Conservation (phyloP, 768 basidiomycete species). For the Lactifluus volemus region DNA sequence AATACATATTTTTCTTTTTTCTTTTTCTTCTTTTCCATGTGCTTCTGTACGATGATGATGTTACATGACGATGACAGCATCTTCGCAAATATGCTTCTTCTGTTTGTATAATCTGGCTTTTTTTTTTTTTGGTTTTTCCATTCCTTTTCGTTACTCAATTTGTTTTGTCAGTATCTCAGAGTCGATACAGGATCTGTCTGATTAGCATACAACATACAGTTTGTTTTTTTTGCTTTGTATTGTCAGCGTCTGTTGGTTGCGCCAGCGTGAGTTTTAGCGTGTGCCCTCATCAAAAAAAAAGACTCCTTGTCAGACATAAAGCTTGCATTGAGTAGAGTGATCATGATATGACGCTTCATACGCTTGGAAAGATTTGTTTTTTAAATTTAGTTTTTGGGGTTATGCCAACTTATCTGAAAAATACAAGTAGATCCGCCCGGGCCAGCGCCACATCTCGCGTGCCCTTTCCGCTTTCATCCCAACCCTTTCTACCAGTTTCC, state of each 20-base stretch:
- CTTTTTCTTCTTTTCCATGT: background rate
- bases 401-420: no score
- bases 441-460: no score
- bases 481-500: no score
- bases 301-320: no score
- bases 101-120: background rate
- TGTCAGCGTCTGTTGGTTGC: background rate
- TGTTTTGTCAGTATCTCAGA: background rate
- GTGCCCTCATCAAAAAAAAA: no score
- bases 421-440: no score
- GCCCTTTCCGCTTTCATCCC: no score
- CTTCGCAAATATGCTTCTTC: background rate
- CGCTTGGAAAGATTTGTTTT: no score
- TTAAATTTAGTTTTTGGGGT: no score
- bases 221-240: background rate
- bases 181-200: background rate
- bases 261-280: no score
- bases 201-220: background rate
- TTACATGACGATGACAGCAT: background rate
- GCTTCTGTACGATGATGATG: background rate
- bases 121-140: background rate
- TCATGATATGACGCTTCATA: no score
- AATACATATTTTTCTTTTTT: background rate
- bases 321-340: no score
- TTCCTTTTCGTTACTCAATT: background rate